Conservation (phyloP, 257 asterid species). For the Nicotiana otophora region DNA sequence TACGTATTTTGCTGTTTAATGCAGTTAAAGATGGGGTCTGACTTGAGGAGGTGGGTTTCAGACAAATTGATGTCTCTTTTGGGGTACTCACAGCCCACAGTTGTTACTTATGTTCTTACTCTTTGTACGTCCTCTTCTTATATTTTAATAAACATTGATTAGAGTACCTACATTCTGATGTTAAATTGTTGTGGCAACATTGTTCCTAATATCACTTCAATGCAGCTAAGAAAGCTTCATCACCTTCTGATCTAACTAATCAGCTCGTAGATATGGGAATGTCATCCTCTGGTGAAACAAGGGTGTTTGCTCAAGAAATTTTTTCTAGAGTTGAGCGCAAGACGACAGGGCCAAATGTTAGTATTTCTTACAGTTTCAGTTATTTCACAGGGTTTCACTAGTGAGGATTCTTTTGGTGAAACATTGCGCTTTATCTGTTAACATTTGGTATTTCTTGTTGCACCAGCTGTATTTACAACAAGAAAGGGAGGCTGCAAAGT, state of each 20-base stretch:
- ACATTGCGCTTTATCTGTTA: not conserved
- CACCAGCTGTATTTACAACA: constrained; percentile 57
- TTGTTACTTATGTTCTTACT: constrained; percentile 60
- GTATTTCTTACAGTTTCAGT: constrained; percentile 18
- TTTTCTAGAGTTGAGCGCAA: constrained; percentile 70
- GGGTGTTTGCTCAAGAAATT: constrained; percentile 60
- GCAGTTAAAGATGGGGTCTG: constrained; percentile 53
- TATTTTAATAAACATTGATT: not conserved
- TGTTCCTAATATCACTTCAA: not conserved
- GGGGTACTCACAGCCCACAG: constrained; percentile 70
- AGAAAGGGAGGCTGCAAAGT: constrained; percentile 66
- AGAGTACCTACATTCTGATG: not conserved
- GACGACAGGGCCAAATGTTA: constrained; percentile 70
- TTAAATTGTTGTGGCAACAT: not conserved
- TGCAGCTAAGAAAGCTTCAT: constrained; percentile 82
- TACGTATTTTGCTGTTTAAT: constrained; percentile 5
- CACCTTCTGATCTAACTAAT: constrained; percentile 65
- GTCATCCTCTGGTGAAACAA: constrained; percentile 53
- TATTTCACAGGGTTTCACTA: constrained; percentile 7
- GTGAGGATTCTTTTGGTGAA: constrained; percentile 5
- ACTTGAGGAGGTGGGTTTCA: constrained; percentile 75
- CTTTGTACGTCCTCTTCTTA: constrained; percentile 33
- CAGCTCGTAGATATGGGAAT: constrained; percentile 58
- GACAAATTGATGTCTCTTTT: constrained; percentile 61
- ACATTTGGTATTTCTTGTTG: constrained; percentile 7